Conservation (phyloP, 176 grass and related monocot genomes). For the Leersia perrieri region DNA sequence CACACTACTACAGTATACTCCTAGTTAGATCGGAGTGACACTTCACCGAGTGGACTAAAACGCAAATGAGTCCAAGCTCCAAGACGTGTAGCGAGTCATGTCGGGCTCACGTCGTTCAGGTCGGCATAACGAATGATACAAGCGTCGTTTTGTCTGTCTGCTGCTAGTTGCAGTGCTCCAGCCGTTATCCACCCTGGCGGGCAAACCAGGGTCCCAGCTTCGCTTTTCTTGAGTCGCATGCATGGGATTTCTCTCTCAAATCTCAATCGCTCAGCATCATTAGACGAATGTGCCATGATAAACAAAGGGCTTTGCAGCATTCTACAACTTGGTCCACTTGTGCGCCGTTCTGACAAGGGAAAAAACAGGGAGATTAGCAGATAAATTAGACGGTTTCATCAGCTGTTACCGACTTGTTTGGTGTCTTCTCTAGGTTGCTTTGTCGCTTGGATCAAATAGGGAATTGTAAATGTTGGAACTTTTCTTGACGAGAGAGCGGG, state of each 20-base stretch:
- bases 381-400: background rate
- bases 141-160: background rate
- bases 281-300: background rate
- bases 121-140: constrained; percentile 4
- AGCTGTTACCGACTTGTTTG: background rate
- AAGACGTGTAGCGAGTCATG: background rate
- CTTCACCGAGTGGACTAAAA: background rate
- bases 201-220: background rate
- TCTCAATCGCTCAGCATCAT: background rate
- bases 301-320: background rate
- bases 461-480: constrained; percentile 22
- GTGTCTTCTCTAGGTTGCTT: background rate
- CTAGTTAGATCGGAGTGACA: background rate
- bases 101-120: background rate
- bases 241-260: background rate
- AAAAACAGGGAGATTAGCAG: constrained; percentile 17
- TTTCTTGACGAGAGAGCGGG: background rate
- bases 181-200: background rate
- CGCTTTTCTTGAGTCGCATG: background rate
- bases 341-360: background rate
- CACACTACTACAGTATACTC: too few relatives aligned
- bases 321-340: constrained; percentile 31
- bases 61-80: background rate
- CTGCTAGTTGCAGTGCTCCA: background rate
- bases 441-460: background rate